A percentile compares a stretch with the other conserved stretches of the same genome.
Evolutionary conservation across 2,329 filamentous ascomycete genomes (phyloP).

Genomic region (Nakataea oryzae): DNA sequence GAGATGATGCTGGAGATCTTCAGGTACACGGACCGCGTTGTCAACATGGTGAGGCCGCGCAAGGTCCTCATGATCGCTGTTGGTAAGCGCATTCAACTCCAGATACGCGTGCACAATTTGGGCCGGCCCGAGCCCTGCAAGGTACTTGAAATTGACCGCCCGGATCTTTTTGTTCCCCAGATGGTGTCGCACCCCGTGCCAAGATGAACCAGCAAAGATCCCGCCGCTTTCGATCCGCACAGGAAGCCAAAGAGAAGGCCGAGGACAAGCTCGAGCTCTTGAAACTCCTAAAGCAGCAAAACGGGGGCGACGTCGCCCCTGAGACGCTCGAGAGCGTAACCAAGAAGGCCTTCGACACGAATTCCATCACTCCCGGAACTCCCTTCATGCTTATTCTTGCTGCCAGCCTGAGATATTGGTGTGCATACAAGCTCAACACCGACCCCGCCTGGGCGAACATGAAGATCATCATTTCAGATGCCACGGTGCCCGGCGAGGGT

Average conservation of each 20-base stretch:
- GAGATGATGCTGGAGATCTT: conserved; percentile 99
- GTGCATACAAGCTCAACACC: conserved; percentile 93
- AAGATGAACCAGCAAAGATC: conserved; percentile 99
- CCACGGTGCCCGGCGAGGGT: conserved; percentile 92
- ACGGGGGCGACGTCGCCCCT: conserved; percentile 51
- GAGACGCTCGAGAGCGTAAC: conserved; percentile 51
- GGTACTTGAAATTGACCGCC: conserved; percentile 2
- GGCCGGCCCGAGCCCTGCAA: not conserved
- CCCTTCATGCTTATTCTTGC: conserved; percentile 98
- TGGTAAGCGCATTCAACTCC: conserved; percentile 40
- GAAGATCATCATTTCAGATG: conserved; percentile 97
- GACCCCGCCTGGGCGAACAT: conserved; percentile 92
- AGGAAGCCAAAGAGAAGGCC: conserved; percentile 90
- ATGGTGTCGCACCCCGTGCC: conserved; percentile 91
- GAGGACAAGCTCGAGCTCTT: conserved; percentile 81
- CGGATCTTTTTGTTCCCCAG: conserved; percentile 28
- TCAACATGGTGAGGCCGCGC: conserved; percentile 95
- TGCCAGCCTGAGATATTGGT: conserved; percentile 86
- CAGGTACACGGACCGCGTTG: conserved; percentile 95
- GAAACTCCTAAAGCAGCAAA: conserved; percentile 73
- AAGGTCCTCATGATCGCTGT: conserved; percentile 97
- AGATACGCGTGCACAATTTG: not conserved
- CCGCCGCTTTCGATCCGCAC: conserved; percentile 84
- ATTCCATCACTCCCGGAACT: conserved; percentile 85
- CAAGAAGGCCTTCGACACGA: conserved; percentile 88